A percentile compares a stretch with the other conserved stretches of the same genome.
phyloP scores from a whole-genome alignment of 2,329 filamentous ascomycete genomes.

The Epichloe bromicola region DNA sequence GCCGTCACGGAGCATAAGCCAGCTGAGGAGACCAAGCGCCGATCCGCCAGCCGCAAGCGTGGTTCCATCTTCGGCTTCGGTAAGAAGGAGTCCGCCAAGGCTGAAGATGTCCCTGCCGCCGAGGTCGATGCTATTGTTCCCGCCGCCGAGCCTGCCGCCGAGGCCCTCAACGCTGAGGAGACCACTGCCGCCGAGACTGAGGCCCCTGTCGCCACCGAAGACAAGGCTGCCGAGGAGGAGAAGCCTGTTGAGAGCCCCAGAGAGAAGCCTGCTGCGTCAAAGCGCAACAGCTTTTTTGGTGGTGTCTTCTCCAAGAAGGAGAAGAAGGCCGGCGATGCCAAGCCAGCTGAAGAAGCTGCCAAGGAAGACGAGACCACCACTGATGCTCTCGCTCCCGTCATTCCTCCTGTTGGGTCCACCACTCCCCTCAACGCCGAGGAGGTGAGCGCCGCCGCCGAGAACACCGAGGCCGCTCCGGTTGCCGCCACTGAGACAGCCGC shows the following conservation, averaged over 20 bases:
- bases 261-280: conserved; percentile 37
- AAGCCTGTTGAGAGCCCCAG: conserved; percentile 28
- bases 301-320: conserved; percentile 39
- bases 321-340: conserved; percentile 44
- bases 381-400: conserved; percentile 42
- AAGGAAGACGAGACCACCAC: conserved; percentile 31
- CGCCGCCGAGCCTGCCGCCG: conserved; percentile 22
- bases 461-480: conserved; percentile 29
- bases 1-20: conserved; percentile 21
- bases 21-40: conserved; percentile 43
- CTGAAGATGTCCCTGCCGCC: conserved; percentile 20
- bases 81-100: conserved; percentile 33
- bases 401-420: conserved; percentile 44
- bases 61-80: conserved; percentile 50
- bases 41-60: conserved; percentile 53
- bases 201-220: conserved; percentile 16
- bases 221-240: conserved; percentile 23
- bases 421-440: conserved; percentile 46
- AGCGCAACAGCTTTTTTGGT: conserved; percentile 46
- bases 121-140: conserved; percentile 20
- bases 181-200: conserved; percentile 22
- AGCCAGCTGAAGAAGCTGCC: conserved; percentile 25
- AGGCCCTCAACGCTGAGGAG: conserved; percentile 23
- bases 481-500: conserved; percentile 39
- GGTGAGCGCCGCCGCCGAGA: conserved; percentile 36